Percentiles rank a stretch among this genome's conserved stretches.
Conservation (phyloP, 306 rosid genomes). For the Vicia faba region DNA sequence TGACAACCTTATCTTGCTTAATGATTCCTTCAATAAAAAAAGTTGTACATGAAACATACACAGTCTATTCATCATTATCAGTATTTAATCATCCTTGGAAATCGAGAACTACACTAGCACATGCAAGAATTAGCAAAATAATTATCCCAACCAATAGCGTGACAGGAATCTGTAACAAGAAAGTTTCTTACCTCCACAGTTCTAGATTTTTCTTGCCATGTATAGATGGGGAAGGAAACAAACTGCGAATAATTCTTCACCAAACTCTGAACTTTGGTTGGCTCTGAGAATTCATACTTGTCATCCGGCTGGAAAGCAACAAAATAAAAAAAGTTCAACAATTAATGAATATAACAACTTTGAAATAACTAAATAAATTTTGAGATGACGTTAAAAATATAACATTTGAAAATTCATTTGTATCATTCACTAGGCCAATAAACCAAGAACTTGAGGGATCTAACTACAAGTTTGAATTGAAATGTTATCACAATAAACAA, state of each 20-base stretch:
- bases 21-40: no score
- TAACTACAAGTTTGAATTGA: neutral
- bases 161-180: neutral
- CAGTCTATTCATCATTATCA: no score
- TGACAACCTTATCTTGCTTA: no score
- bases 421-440: constrained; percentile 62
- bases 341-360: neutral
- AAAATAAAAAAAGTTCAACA: constrained; percentile 11
- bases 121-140: neutral
- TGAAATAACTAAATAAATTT: constrained; percentile 5
- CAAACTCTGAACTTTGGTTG: constrained; percentile 78
- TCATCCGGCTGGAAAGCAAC: constrained; percentile 68
- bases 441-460: constrained; percentile 15
- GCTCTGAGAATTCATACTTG: constrained; percentile 93
- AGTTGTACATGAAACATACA: no score
- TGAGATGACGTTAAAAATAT: neutral
- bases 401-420: constrained; percentile 60
- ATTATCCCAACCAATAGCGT: constrained; percentile 5
- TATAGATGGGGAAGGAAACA: constrained; percentile 94
- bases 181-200: constrained; percentile 74
- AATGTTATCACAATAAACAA: neutral
- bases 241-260: constrained; percentile 98
- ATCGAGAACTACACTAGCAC: neutral
- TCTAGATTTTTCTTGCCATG: constrained; percentile 94
- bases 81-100: no score